Percentiles rank a stretch among this genome's conserved stretches.
Evolutionary conservation across 176 grass and related monocot species (phyloP).

Genomic region (Canna indica): DNA sequence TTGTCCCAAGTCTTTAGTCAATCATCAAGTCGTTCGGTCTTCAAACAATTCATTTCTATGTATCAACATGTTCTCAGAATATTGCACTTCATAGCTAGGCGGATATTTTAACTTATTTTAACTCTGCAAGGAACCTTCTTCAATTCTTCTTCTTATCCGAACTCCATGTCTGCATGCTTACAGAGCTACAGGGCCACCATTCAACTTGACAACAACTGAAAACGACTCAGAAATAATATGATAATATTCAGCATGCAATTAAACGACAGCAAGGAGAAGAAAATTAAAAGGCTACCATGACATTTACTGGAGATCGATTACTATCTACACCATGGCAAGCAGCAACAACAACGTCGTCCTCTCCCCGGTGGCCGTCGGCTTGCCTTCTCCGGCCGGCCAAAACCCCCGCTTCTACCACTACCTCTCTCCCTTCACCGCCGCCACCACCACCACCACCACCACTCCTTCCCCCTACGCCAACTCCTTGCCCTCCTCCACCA

Average conservation of each 20-base stretch:
- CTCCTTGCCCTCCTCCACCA: neutral
- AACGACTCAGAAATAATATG: neutral
- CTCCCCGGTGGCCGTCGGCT: neutral
- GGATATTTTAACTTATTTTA: neutral
- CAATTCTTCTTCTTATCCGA: neutral
- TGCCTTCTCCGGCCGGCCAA: neutral
- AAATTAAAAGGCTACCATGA: too few species aligned
- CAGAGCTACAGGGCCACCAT: too few species aligned
- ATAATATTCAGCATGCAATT: neutral
- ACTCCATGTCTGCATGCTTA: too few species aligned
- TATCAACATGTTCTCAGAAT: too few species aligned
- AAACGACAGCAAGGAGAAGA: too few species aligned
- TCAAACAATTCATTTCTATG: too few species aligned
- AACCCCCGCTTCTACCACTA: neutral
- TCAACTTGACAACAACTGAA: neutral
- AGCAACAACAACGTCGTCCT: neutral
- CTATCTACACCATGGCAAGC: neutral
- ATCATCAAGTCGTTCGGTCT: too few species aligned
- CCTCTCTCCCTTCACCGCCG: constrained; percentile 3
- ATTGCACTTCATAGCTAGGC: too few species aligned
- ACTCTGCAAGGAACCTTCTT: neutral
- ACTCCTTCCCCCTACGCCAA: neutral
- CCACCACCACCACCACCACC: too few species aligned
- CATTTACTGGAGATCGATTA: neutral
- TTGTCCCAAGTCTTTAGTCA: too few species aligned